Base-by-base conservation (phyloP, 2,329 filamentous ascomycete genomes). In the Diaporthe sp. region DNA sequence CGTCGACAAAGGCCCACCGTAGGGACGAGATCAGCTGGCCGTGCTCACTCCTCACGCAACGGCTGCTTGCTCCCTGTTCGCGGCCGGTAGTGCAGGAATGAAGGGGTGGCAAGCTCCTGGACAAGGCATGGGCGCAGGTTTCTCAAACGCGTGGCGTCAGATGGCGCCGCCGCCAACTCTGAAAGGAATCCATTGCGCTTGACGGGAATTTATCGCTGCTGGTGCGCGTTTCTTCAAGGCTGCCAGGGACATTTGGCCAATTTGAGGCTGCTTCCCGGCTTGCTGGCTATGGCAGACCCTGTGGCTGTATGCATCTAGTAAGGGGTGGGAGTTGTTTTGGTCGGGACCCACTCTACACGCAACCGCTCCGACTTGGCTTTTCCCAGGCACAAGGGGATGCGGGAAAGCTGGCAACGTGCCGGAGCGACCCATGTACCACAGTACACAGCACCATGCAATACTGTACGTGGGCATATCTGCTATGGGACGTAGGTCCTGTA, bases 81-180 rank as follows among this genome's bases (percentile, higher is more conserved):
- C 58, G 71, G 49, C 34, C 44, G 28, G 49, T 49, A 44, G 51
- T 55, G 58, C 71, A 73, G 65, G 65, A 55, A 42, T 55, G 46
- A 55, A 70, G 65, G 65, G 65, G 65, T 70, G 65, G 37, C 65
- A 70, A 34, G 65, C 37, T 44, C 58, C 60, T 51, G 46, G 60
- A 34, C 71, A 62, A 53, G 71, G 71, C 71, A 73, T 42, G 71
- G 58, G 34, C 51, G 7, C 61, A 73, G 51, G 62, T 65, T 44
- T 51, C 72, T 74, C 61, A 74, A 71, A 74, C 72, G 72, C 65
- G 72, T 74, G 72, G 72, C 72, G 72, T 74, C 51, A 70, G 62
- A 74, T 74, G 60, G 72, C 72, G 72, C 51, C 44, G 61, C 53
- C 62, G 57, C 72, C 60, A 67, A 37, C 51, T 61, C 46, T 57